phyloP scores from a whole-genome alignment of 2,329 filamentous ascomycete species.

The Microcyclospora tardicrescens region DNA sequence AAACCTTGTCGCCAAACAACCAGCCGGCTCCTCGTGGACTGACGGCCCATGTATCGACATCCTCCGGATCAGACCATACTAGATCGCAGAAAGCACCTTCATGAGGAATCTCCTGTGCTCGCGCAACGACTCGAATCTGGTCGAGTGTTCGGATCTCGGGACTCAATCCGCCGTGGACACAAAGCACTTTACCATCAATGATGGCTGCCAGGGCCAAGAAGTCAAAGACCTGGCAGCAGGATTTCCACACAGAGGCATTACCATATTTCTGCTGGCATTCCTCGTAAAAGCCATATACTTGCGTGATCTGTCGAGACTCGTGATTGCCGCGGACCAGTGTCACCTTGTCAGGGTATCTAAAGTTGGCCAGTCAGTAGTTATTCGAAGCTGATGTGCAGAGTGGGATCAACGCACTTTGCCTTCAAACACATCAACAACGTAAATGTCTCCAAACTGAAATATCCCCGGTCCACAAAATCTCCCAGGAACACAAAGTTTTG shows the following conservation, averaged over 20 bases:
- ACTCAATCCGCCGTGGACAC: slow-evolving; percentile 58
- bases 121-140: slow-evolving; percentile 60
- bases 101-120: slow-evolving; percentile 64
- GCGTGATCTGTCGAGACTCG: slow-evolving; percentile 64
- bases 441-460: slow-evolving; percentile 62
- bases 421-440: slow-evolving; percentile 61
- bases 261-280: slow-evolving; percentile 67
- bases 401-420: slow-evolving; percentile 40
- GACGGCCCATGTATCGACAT: slow-evolving; percentile 55
- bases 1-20: slow-evolving; percentile 59
- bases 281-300: slow-evolving; percentile 69
- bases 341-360: slow-evolving; percentile 56
- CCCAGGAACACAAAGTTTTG: slow-evolving; percentile 62
- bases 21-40: slow-evolving; percentile 54
- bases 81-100: slow-evolving; percentile 67
- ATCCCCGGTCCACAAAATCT: slow-evolving; percentile 62
- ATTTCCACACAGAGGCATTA: slow-evolving; percentile 67
- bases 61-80: slow-evolving; percentile 63
- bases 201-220: slow-evolving; percentile 62
- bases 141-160: slow-evolving; percentile 63
- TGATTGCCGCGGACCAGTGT: slow-evolving; percentile 64
- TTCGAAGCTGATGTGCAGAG: neutral
- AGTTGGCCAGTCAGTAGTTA: neutral
- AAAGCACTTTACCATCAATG: slow-evolving; percentile 61
- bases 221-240: slow-evolving; percentile 66